A percentile compares a stretch with the other conserved stretches of the same genome.
Evolutionary conservation across 768 basidiomycete species (phyloP).

Genomic region (Pseudohyphozyma bogoriensis): DNA sequence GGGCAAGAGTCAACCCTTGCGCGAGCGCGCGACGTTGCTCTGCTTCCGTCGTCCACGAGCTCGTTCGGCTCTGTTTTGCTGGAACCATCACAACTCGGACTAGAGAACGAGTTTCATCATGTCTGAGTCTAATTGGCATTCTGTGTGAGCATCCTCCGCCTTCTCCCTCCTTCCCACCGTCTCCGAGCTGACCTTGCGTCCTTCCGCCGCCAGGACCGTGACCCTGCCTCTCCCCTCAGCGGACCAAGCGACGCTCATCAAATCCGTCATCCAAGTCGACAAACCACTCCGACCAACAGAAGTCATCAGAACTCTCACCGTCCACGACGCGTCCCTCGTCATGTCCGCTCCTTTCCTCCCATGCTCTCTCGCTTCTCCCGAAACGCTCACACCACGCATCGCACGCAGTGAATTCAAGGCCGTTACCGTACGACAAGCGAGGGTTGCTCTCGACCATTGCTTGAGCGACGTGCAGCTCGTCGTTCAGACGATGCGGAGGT

Average conservation of each 20-base stretch:
- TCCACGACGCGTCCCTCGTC: slow-evolving; percentile 3
- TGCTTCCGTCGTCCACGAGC: too few species aligned
- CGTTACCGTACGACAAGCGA: slow-evolving; percentile 8
- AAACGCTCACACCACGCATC: neutral
- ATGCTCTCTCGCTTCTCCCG: neutral
- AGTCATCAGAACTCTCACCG: slow-evolving; percentile 3
- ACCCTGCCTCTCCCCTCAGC: slow-evolving; percentile 17
- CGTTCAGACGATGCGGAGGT: slow-evolving; percentile 27
- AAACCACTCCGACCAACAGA: slow-evolving; percentile 8
- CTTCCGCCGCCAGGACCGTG: slow-evolving; percentile 13
- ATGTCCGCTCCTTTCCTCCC: slow-evolving; percentile 1
- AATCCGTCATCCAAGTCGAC: slow-evolving; percentile 24
- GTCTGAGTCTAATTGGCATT: too few species aligned
- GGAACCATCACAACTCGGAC: too few species aligned
- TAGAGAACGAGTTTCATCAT: too few species aligned
- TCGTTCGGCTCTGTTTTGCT: too few species aligned
- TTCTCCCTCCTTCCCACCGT: too few species aligned
- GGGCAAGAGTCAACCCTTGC: too few species aligned
- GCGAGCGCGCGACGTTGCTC: too few species aligned
- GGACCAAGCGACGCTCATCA: slow-evolving; percentile 14
- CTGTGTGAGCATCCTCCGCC: too few species aligned
- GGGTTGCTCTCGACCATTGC: slow-evolving; percentile 25
- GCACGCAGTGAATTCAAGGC: neutral
- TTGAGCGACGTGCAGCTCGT: slow-evolving; percentile 26
- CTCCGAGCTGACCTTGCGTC: too few species aligned